Evolutionary conservation across 2,329 filamentous ascomycete species (phyloP).

Genomic region (Fusarium secorum): DNA sequence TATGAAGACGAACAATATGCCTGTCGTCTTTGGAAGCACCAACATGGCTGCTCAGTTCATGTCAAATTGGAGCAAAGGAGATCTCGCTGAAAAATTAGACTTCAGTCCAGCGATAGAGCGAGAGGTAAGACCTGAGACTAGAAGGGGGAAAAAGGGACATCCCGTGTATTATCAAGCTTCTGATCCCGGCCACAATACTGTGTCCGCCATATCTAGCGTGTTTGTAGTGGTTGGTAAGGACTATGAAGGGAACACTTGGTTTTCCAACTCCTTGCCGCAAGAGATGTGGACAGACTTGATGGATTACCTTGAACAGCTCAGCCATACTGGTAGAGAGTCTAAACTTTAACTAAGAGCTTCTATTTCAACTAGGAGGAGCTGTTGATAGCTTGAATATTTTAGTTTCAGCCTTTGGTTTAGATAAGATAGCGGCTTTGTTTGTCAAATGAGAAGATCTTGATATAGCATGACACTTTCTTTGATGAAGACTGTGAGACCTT

Average conservation of each 20-base stretch:
- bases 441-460: not conserved
- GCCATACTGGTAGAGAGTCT: not conserved
- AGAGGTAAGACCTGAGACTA: not conserved
- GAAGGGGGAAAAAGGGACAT: constrained; percentile 4
- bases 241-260: constrained; percentile 17
- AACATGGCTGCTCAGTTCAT: constrained; percentile 23
- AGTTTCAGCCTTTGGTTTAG: fast-evolving
- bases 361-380: not conserved
- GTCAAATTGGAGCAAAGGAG: constrained; percentile 32
- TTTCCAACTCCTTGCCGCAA: constrained; percentile 13
- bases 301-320: constrained; percentile 2
- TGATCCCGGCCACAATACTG: constrained; percentile 11
- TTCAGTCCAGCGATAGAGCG: constrained; percentile 18
- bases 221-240: constrained; percentile 18
- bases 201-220: constrained; percentile 16
- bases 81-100: constrained; percentile 20
- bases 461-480: fast-evolving
- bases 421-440: not conserved
- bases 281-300: constrained; percentile 18
- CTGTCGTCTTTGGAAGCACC: constrained; percentile 13
- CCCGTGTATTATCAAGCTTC: constrained; percentile 25
- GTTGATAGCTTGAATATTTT: not conserved
- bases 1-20: constrained; percentile 9
- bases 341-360: not conserved
- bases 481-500: too few relatives aligned